Evolutionary conservation across 2,329 filamentous ascomycete species (phyloP).

Genomic region (Hymenoscyphus salicellus): DNA sequence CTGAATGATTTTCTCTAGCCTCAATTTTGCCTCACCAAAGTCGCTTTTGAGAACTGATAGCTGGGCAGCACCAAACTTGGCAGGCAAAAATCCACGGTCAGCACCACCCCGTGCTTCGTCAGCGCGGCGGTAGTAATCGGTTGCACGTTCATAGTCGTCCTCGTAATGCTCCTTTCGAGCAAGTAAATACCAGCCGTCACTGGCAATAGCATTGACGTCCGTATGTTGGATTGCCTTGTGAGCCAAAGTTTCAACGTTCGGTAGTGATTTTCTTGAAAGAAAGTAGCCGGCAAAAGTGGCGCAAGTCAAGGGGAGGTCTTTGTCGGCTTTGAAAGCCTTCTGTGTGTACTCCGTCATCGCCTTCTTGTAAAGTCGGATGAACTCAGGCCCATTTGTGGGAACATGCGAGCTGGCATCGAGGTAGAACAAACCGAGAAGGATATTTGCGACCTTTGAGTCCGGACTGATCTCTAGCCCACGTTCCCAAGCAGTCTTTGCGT

Average conservation of each 20-base stretch:
- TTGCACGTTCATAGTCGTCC: slow-evolving; percentile 70
- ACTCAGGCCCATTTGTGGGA: slow-evolving; percentile 78
- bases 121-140: slow-evolving; percentile 82
- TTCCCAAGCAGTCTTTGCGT: slow-evolving; percentile 88
- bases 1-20: slow-evolving; percentile 90
- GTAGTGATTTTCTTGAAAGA: slow-evolving; percentile 73
- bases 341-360: slow-evolving; percentile 94
- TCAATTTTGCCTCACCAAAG: slow-evolving; percentile 85
- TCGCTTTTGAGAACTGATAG: slow-evolving; percentile 81
- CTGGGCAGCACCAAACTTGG: slow-evolving; percentile 91
- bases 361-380: slow-evolving; percentile 81
- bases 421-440: slow-evolving; percentile 85
- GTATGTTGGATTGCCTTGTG: slow-evolving; percentile 94
- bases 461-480: slow-evolving; percentile 76
- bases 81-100: slow-evolving; percentile 88
- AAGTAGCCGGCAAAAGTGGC: slow-evolving; percentile 90
- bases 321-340: slow-evolving; percentile 89
- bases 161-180: slow-evolving; percentile 87
- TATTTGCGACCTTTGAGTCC: slow-evolving; percentile 84
- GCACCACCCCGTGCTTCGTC: slow-evolving; percentile 88
- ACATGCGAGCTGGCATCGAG: slow-evolving; percentile 82
- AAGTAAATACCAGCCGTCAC: slow-evolving; percentile 95
- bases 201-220: slow-evolving; percentile 92
- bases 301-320: slow-evolving; percentile 84
- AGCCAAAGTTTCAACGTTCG: slow-evolving; percentile 80